phyloP scores from a whole-genome alignment of 2,329 filamentous ascomycete genomes.

The Raffaelea arxii region DNA sequence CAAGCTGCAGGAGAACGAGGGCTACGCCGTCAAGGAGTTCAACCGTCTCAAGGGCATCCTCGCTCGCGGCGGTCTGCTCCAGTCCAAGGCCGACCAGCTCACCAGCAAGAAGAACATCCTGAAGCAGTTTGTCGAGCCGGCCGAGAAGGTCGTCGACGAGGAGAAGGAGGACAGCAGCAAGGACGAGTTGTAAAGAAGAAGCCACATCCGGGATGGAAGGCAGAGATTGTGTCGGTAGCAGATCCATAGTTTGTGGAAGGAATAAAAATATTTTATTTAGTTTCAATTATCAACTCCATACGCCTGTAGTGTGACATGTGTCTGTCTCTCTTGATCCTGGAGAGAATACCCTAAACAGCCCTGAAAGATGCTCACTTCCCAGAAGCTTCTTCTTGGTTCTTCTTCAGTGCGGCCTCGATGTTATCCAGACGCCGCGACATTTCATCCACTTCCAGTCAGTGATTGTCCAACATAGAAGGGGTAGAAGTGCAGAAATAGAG shows the following conservation, averaged over 20 bases:
- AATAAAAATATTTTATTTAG: too few relatives aligned
- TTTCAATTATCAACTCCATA: too few relatives aligned
- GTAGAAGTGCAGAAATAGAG: background rate
- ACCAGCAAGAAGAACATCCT: conserved; percentile 82
- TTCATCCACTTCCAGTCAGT: conserved; percentile 67
- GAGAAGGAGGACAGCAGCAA: conserved; percentile 43
- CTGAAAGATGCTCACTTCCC: too few relatives aligned
- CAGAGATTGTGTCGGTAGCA: too few relatives aligned
- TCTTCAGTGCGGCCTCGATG: conserved; percentile 63
- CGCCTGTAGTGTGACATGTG: too few relatives aligned
- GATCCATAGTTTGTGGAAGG: too few relatives aligned
- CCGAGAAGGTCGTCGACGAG: conserved; percentile 36
- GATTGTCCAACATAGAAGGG: background rate
- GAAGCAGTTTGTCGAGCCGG: conserved; percentile 59
- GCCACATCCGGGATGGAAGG: too few relatives aligned
- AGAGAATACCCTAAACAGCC: too few relatives aligned
- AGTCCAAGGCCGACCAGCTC: conserved; percentile 82
- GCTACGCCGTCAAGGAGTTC: conserved; percentile 78
- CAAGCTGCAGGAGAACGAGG: conserved; percentile 70
- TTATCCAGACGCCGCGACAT: conserved; percentile 82
- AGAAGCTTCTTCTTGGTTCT: conserved; percentile 38
- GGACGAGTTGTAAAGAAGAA: conserved; percentile 54
- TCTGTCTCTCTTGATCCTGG: too few relatives aligned
- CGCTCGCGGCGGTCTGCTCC: conserved; percentile 75
- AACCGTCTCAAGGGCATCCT: conserved; percentile 70